phyloP scores from a whole-genome alignment of 805 yeast genomes.

The Soucietia sequanensis region DNA sequence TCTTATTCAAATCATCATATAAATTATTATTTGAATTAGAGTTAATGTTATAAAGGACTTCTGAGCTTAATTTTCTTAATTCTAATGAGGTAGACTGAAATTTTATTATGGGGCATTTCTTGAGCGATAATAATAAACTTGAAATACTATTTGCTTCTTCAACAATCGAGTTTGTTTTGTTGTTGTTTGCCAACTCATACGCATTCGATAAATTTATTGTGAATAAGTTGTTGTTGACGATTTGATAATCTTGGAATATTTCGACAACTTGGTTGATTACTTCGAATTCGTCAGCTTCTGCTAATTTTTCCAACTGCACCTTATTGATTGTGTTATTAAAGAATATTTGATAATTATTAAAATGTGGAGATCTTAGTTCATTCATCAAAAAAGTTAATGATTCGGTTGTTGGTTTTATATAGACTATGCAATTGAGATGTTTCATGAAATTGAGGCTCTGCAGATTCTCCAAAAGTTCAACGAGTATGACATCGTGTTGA shows the following conservation, averaged over 20 bases:
- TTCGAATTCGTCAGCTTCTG: constrained; percentile 88
- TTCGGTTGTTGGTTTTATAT: constrained; percentile 68
- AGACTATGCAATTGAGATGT: constrained; percentile 78
- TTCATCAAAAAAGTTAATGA: constrained; percentile 57
- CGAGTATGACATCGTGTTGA: constrained; percentile 78
- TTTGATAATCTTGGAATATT: constrained; percentile 78
- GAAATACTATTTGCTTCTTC: constrained; percentile 40
- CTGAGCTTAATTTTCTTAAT: constrained; percentile 62
- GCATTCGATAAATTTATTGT: constrained; percentile 10
- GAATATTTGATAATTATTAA: constrained; percentile 70
- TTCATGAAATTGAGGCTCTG: constrained; percentile 60
- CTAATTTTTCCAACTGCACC: constrained; percentile 77
- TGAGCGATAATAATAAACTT: constrained; percentile 68
- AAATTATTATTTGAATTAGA: constrained; percentile 54
- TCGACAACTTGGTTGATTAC: constrained; percentile 75
- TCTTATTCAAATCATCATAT: constrained; percentile 61
- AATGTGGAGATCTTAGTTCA: constrained; percentile 78
- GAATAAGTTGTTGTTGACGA: constrained; percentile 69
- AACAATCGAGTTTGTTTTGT: constrained; percentile 30
- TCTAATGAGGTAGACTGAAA: constrained; percentile 74
- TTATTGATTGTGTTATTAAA: constrained; percentile 78
- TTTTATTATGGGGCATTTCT: constrained; percentile 74
- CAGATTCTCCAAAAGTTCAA: constrained; percentile 57
- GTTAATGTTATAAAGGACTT: constrained; percentile 55
- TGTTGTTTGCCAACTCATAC: constrained; percentile 32